A percentile compares a stretch with the other conserved stretches of the same genome.
These are phyloP conservation scores for Dipodascopsis tothii DNA, from an alignment of 805 yeast species.

Conservation along the genomic window DNA sequence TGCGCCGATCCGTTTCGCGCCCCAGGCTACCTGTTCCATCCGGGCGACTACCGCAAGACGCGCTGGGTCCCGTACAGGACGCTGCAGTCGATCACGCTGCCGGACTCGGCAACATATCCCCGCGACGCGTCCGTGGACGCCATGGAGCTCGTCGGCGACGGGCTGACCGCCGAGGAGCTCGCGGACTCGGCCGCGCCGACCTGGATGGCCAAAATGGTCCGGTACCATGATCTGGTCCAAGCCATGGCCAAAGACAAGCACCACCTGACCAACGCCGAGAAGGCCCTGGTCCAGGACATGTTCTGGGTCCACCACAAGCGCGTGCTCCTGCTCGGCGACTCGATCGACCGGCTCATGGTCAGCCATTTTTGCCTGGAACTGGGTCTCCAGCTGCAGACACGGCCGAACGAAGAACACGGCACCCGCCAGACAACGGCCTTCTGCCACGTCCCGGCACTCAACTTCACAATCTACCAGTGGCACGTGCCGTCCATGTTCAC, in stretches of 20 bases:
- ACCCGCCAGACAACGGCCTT: slow-evolving; percentile 17
- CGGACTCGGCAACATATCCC: not conserved
- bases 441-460: slow-evolving; percentile 11
- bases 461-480: slow-evolving; percentile 19
- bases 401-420: slow-evolving; percentile 5
- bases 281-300: slow-evolving; percentile 5
- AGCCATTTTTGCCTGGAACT: slow-evolving; percentile 13
- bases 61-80: slow-evolving; percentile 12
- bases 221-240: not conserved
- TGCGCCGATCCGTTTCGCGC: slow-evolving; percentile 13
- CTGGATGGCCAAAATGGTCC: not conserved
- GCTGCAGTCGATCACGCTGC: not conserved
- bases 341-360: slow-evolving; percentile 18
- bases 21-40: slow-evolving; percentile 13
- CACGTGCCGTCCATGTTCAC: slow-evolving; percentile 17
- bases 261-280: slow-evolving; percentile 4
- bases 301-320: slow-evolving; percentile 20
- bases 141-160: not conserved
- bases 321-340: slow-evolving; percentile 17
- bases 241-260: not conserved
- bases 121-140: not conserved
- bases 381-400: not conserved
- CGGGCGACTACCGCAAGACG: slow-evolving; percentile 1
- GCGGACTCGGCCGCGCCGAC: not conserved
- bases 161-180: not conserved